These are phyloP conservation scores for Zygosaccharomyces gambellarensis DNA, from an alignment of 805 yeast species.

Conservation along the genomic window DNA sequence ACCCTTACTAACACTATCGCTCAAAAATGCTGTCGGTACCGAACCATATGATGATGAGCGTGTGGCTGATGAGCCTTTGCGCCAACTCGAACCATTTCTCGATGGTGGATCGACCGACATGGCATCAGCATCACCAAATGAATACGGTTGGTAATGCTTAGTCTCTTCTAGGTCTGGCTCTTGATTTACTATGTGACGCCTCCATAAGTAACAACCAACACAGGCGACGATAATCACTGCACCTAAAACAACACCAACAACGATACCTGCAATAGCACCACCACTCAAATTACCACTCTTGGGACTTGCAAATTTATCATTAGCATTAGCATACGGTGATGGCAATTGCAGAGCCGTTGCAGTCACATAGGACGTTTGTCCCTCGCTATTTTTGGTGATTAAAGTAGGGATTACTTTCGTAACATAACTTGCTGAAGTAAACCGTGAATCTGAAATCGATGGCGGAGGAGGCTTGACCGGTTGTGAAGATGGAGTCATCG, in stretches of 20 bases:
- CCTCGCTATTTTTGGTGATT: slow-evolving; percentile 20
- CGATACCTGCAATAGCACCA: slow-evolving; percentile 61
- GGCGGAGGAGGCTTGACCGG: slow-evolving; percentile 15
- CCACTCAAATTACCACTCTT: slow-evolving; percentile 20
- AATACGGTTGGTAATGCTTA: slow-evolving; percentile 35
- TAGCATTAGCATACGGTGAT: background rate
- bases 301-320: slow-evolving; percentile 4
- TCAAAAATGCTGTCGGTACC: slow-evolving; percentile 13
- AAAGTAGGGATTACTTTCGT: slow-evolving; percentile 26
- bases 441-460: slow-evolving; percentile 13
- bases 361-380: slow-evolving; percentile 26
- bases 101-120: slow-evolving; percentile 23
- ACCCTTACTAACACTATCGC: slow-evolving; percentile 12
- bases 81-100: slow-evolving; percentile 14
- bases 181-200: slow-evolving; percentile 36
- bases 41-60: slow-evolving; percentile 12
- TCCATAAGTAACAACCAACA: slow-evolving; percentile 40
- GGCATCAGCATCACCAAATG: slow-evolving; percentile 33
- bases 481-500: slow-evolving; percentile 17
- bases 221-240: slow-evolving; percentile 36
- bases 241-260: slow-evolving; percentile 50
- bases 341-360: slow-evolving; percentile 21
- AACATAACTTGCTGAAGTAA: slow-evolving; percentile 22
- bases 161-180: slow-evolving; percentile 42
- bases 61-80: slow-evolving; percentile 10